phyloP scores from a whole-genome alignment of 805 yeast species.

The Isabelozyma gotoi region DNA sequence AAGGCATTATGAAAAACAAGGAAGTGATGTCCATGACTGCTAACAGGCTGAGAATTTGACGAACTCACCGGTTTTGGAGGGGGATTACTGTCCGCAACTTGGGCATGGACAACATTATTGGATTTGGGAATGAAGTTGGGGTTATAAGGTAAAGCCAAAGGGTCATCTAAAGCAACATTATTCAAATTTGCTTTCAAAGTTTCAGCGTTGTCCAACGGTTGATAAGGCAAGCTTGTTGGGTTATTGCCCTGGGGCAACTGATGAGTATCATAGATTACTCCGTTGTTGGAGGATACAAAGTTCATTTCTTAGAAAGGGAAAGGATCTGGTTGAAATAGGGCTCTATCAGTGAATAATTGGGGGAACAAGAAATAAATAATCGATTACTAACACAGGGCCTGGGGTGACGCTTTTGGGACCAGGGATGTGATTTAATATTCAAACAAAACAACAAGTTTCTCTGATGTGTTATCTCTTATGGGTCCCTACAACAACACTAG shows the following conservation, averaged over 20 bases:
- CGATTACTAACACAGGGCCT: neutral
- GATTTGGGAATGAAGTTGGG: neutral
- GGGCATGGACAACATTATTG: neutral
- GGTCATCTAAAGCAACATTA: neutral
- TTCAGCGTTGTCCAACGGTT: neutral
- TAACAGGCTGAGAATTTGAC: neutral
- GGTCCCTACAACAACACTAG: too few relatives aligned
- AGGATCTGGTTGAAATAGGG: too few relatives aligned
- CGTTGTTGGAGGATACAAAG: neutral
- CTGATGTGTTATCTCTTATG: too few relatives aligned
- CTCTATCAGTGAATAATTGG: too few relatives aligned
- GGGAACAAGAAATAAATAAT: neutral
- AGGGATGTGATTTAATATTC: too few relatives aligned
- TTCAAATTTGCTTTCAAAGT: neutral
- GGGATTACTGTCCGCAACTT: neutral
- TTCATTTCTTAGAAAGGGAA: neutral
- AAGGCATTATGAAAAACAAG: conserved; percentile 33
- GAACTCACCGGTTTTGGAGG: neutral
- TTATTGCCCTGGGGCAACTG: neutral
- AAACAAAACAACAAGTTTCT: too few relatives aligned
- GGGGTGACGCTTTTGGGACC: too few relatives aligned
- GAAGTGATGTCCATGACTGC: conserved; percentile 7
- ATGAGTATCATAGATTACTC: neutral
- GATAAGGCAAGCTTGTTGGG: neutral
- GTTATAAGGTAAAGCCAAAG: neutral